Base-by-base conservation (phyloP, 2,329 filamentous ascomycete genomes). In the Calonectria honghensis region DNA sequence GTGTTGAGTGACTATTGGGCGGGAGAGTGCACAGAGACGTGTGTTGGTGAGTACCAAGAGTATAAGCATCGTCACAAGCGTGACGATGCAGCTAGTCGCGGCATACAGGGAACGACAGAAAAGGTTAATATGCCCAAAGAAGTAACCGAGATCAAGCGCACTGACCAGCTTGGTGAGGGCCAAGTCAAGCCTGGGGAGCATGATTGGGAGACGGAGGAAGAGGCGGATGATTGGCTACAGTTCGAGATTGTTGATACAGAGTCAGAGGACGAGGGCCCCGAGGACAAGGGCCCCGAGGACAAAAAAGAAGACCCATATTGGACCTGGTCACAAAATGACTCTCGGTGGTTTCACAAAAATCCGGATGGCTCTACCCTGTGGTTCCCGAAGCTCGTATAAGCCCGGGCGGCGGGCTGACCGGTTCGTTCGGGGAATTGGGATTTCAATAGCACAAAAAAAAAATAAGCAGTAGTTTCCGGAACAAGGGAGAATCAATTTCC, bases 321-420 rank as follows among this genome's bases (percentile, higher is more conserved):
- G 74, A 48, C 32, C n/a, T 76, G 72, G 71, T 76, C 74, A n/a
- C 27, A 35, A 24, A 9, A 57, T 24, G 14, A 72, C 1, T 37
- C 31, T 9, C 35, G 18, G 14, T 63, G 57, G 57, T 74, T 48
- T 39, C 74, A 74, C n/a, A 10, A 57, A 27, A 16, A 66, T 27
- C 27, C 68, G 5, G 71, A 73, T 27, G 20, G 35, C 29, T 35
- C 52, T 65, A 31, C 54, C n/a, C 6, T 63, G 20, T 74, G 63
- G 73, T 75, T 75, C 52, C 64, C 69, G 13, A 50, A n/a, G 7
- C 51, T 66, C 39, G 52, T 35, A 52, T 72, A 50, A 50, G 9
- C 35, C 29, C 48, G 4, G 31, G 32, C 37, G 41, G 45, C 31
- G 27, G 18, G 45, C 14, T 24, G 29, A 45, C 52, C 20, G 29